Base-by-base conservation (phyloP, 129 eudicot genomes). In the Artemisia tridentata region DNA sequence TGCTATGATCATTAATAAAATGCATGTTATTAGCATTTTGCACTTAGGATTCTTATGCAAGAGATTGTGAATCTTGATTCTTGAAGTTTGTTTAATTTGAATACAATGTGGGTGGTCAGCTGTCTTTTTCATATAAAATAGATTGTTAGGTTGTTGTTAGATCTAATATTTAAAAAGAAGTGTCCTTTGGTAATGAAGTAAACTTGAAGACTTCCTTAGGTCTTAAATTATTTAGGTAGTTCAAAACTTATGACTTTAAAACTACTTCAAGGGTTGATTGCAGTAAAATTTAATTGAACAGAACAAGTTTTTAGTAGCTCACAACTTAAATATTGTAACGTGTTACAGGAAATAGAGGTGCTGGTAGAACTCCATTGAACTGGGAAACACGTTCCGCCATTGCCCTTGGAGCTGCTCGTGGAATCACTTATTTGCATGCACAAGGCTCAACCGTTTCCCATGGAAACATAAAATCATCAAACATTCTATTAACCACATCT, bases 401-500 rank as follows among this genome's bases (percentile, higher is more conserved):
- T 10, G 97, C 97, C 56, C 93, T 91, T 0, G 96, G 96, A 15
- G 96, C 97, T 2, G 96, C 97, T 7, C 85, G 82, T 7, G 97
- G 96, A 31, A 80, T 91, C 29, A 71, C 85, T 4, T 86, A 86
- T 81, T 77, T 91, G 15, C 97, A 91, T 63, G 81, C 87, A 7
- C 96, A 82, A 57, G 90, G 92, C 63, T 58, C 93, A 29, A n/a
- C 87, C 1, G 67, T 82, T 21, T 86, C 97, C 54, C 97, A 91
- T 54, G 96, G 97, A 43, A 88, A 84, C 93, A 88, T 91, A 54
- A 91, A 88, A 72, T 86, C 97, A 17, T 91, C 97, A 15, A 91
- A 91, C 80, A 66, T 91, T 51, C 93, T 91, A 69, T 81, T 91
- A 58, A 84, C 96, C 4, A 72, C 88, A 29, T 72, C 88, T 0